These are phyloP conservation scores for Sugiyamaella pinicola DNA, from an alignment of 1,139 yeast genomes.

Conservation along the genomic window DNA sequence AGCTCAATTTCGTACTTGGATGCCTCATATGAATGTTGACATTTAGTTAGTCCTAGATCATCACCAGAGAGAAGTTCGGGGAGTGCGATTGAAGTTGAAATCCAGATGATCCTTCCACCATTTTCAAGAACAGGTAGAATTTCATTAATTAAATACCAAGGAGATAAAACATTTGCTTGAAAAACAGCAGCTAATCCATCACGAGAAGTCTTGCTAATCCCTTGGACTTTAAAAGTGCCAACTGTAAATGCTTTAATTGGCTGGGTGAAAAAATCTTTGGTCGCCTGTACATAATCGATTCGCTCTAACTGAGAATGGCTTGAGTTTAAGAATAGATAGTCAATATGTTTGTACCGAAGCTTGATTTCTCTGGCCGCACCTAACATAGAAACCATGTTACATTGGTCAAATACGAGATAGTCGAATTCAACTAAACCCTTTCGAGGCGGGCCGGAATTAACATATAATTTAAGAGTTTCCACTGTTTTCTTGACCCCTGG, in stretches of 20 bases:
- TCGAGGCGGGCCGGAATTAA: conserved; percentile 38
- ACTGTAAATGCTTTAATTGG: conserved; percentile 79
- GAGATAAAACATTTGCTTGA: conserved; percentile 95
- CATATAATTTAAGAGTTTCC: conserved; percentile 56
- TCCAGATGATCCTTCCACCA: conserved; percentile 75
- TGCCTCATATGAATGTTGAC: conserved; percentile 81
- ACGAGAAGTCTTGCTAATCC: conserved; percentile 70
- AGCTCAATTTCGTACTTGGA: conserved; percentile 87
- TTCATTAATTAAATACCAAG: conserved; percentile 75
- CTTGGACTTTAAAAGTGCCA: conserved; percentile 77
- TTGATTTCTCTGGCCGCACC: conserved; percentile 71
- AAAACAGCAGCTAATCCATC: conserved; percentile 81
- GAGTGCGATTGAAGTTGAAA: conserved; percentile 77
- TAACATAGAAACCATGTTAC: conserved; percentile 85
- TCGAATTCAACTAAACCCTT: conserved; percentile 74
- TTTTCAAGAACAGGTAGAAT: conserved; percentile 54
- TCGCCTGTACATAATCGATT: conserved; percentile 80
- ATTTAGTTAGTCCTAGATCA: conserved; percentile 70
- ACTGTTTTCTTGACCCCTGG: conserved; percentile 84
- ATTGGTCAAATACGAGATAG: conserved; percentile 80
- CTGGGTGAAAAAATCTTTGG: conserved; percentile 56
- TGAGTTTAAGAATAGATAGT: conserved; percentile 82
- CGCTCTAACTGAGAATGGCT: conserved; percentile 88
- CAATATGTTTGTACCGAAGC: conserved; percentile 64
- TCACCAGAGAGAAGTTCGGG: conserved; percentile 68